Base-by-base conservation (phyloP, 2,329 filamentous ascomycete genomes). In the Chalaropsis ovoidea region DNA sequence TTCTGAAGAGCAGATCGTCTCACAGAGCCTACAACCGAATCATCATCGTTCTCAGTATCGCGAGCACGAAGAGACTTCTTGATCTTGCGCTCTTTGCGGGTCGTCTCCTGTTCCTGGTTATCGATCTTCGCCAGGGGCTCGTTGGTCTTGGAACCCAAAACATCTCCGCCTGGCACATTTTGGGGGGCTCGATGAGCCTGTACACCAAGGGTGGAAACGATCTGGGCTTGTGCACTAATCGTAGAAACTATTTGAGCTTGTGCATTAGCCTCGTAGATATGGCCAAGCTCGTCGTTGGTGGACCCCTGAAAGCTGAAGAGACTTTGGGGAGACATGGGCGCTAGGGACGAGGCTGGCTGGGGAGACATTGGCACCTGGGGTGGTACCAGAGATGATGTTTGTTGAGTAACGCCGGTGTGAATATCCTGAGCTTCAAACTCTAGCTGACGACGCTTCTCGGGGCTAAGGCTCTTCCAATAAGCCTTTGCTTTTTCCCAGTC, bases 401-500 rank as follows among this genome's bases (percentile, higher is more conserved):
- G 47, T 35, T 60, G 49, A 22, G 54, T 11, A 1, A 22, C 45
- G 31, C 15, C 31, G 17, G 24, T 1, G 2, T 58, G 41, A 42
- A 47, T 35, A 10, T 47, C 58, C n/a, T 65, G 72, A 1, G 81
- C 81, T 67, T 86, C 83, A 3, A 75, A 76, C 70, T 86, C 83
- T 41, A 87, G 78, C 70, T 85, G 81, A 6, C 81, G 81, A 54
- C 85, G 82, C 71, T 86, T 83, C 41, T 87, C 81, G 1, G 79
- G 77, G 7, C 81, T 85, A 6, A 90, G 74, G 63, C 82, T 82
- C 68, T 81, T 84, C 88, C 87, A 90, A 70, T 87, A 89, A 0
- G 82, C 77, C 70, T 87, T 88, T 17, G 86, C 82, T 64, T 82
- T 79, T 68, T 85, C 83, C 88, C 87, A 90, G 65, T 87, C 82